Evolutionary conservation across 2,329 filamentous ascomycete species (phyloP), one percentile per base, ranked within the genome.

Genomic region (Annulohypoxylon truncatum): DNA sequence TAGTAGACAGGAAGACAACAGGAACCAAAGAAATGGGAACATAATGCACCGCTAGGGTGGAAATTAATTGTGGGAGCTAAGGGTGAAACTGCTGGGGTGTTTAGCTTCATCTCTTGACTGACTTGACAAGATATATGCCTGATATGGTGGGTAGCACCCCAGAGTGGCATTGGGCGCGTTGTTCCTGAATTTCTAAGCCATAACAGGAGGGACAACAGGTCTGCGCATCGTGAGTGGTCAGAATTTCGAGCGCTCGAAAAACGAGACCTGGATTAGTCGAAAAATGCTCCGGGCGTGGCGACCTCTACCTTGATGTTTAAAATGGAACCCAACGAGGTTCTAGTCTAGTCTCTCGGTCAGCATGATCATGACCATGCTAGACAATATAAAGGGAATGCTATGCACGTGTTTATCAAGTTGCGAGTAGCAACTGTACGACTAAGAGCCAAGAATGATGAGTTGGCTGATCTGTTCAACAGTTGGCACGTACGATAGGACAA

Each of bases 41-140:
- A 69, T 68, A 47, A 69, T 55, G 61, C 50, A 38, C 51, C 52
- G 33, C 46, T 46, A 53, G 55, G 22, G 54, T 51, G 64, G 68
- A 70, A 67, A 71, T 68, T 67, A 67, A 70, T 67, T 68, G 24
- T 66, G 61, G 69, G 28, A 65, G 67, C 31, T 55, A 64, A 68
- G 63, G 64, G 44, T 72, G 69, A 72, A 72, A 72, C 70, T 62
- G 53, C 47, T 35, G 54, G 61, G 65, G 61, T 51, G 24, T 28
- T 40, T 29, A 52, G 28, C 33, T 28, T 60, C 29, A 48, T 15
- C 33, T 28, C 31, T 22, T 51, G 24, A 24, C 40, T 54, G 56
- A 48, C 13, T 47, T 10, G 44, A 66, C 33, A 35, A 48, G 33
- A 65, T 38, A 13, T 56, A 50, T 50, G 47, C 56, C 38, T 52